phyloP scores from a whole-genome alignment of 148 eudicot genomes.

The Fagopyrum tataricum region DNA sequence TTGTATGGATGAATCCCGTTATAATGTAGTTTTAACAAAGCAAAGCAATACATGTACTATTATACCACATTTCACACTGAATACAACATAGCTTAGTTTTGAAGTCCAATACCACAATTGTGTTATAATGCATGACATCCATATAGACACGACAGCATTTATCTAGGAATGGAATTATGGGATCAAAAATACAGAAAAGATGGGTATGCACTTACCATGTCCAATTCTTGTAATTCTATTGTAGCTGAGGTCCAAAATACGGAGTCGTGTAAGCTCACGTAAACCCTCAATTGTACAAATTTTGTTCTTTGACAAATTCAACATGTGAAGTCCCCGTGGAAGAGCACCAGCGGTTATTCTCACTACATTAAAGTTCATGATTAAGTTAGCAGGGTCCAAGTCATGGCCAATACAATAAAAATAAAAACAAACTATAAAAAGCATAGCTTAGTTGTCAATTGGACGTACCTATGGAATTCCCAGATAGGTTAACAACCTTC shows the following conservation, averaged over 20 bases:
- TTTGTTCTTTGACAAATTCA: constrained; percentile 81
- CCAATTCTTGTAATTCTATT: constrained; percentile 85
- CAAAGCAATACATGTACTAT: too few species aligned
- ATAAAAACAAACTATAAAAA: not conserved
- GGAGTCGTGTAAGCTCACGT: constrained; percentile 88
- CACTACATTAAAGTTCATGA: constrained; percentile 31
- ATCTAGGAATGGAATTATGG: not conserved
- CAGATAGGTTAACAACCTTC: constrained; percentile 74
- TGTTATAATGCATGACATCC: too few species aligned
- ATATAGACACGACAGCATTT: not conserved
- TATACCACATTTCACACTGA: too few species aligned
- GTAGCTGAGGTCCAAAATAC: constrained; percentile 87
- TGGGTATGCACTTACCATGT: constrained; percentile 50
- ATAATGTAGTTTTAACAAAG: too few species aligned
- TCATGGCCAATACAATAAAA: not conserved
- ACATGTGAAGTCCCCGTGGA: constrained; percentile 82
- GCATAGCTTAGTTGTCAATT: not conserved
- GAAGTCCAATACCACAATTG: too few species aligned
- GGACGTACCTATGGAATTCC: constrained; percentile 76
- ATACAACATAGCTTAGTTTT: too few species aligned
- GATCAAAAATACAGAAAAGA: not conserved
- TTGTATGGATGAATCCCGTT: too few species aligned
- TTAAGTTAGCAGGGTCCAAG: constrained; percentile 4
- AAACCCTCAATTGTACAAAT: constrained; percentile 86
- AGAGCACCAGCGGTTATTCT: constrained; percentile 88